phyloP scores from a whole-genome alignment of 2,329 filamentous ascomycete genomes.

The Colletotrichum australisinense region DNA sequence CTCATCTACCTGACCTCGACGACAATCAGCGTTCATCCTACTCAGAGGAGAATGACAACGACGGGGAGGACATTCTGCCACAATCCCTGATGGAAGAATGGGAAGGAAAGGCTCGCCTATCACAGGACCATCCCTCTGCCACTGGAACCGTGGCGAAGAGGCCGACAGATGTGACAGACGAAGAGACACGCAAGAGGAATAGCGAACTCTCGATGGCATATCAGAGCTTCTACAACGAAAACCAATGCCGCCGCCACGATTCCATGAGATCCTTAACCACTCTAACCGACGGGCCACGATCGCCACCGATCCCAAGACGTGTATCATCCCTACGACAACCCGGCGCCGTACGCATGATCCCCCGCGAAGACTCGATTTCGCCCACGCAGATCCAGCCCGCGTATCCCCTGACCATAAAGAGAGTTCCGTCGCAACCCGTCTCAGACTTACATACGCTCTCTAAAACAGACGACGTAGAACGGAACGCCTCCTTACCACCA shows the following conservation, averaged over 20 bases:
- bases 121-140: background rate
- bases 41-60: slow-evolving; percentile 16
- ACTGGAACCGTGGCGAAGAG: background rate
- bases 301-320: background rate
- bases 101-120: slow-evolving; percentile 13
- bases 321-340: background rate
- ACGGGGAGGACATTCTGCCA: background rate
- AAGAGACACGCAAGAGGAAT: background rate
- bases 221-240: slow-evolving; percentile 12
- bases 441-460: background rate
- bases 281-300: background rate
- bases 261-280: slow-evolving; percentile 8
- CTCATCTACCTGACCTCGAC: background rate
- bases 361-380: background rate
- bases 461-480: background rate
- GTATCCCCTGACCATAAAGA: no score
- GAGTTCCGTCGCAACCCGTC: background rate
- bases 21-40: background rate
- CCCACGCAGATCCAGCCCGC: no score
- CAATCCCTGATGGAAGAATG: slow-evolving; percentile 14
- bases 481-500: background rate
- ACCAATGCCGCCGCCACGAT: slow-evolving; percentile 8
- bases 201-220: slow-evolving; percentile 3
- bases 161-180: background rate
- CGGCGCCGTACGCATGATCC: background rate